Percentiles rank a stretch among this genome's conserved stretches.
Conservation (phyloP, 2,329 filamentous ascomycete species). For the Xylariaceae sp. region DNA sequence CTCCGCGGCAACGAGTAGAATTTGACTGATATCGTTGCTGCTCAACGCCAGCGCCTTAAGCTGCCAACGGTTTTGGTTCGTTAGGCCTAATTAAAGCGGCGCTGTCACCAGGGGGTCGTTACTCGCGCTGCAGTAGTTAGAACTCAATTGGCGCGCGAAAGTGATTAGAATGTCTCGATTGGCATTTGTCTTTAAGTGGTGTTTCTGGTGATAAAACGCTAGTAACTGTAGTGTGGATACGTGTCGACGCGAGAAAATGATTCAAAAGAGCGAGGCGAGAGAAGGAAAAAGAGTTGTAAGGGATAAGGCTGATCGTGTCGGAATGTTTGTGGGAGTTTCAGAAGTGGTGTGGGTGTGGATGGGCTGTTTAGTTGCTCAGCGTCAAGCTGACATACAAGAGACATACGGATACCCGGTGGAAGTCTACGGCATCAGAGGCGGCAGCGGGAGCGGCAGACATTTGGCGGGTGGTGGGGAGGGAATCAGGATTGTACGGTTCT, state of each 20-base stretch:
- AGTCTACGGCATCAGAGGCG: no score
- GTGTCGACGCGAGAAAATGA: slow-evolving; percentile 18
- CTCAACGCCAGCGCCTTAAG: slow-evolving; percentile 1
- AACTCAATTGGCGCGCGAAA: slow-evolving; percentile 27
- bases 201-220: slow-evolving; percentile 2
- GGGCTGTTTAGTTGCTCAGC: slow-evolving; percentile 9
- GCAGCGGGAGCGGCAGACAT: slow-evolving; percentile 16
- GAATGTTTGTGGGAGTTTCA: slow-evolving; percentile 30
- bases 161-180: slow-evolving; percentile 28
- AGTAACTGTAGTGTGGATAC: slow-evolving; percentile 21
- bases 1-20: slow-evolving; percentile 7
- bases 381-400: no score
- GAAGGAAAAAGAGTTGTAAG: slow-evolving; percentile 14
- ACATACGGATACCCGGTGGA: no score
- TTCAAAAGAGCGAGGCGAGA: slow-evolving; percentile 17
- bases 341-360: slow-evolving; percentile 14
- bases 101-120: neutral
- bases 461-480: slow-evolving; percentile 20
- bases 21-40: slow-evolving; percentile 23
- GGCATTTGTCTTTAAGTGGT: slow-evolving; percentile 21
- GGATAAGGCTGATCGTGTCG: slow-evolving; percentile 16
- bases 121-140: slow-evolving; percentile 30
- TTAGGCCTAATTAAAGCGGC: neutral
- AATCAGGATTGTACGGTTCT: neutral
- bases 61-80: neutral